Evolutionary conservation across 441 rosid species (phyloP), one percentile per base, ranked within the genome.

Genomic region (Gossypium trilobum): DNA sequence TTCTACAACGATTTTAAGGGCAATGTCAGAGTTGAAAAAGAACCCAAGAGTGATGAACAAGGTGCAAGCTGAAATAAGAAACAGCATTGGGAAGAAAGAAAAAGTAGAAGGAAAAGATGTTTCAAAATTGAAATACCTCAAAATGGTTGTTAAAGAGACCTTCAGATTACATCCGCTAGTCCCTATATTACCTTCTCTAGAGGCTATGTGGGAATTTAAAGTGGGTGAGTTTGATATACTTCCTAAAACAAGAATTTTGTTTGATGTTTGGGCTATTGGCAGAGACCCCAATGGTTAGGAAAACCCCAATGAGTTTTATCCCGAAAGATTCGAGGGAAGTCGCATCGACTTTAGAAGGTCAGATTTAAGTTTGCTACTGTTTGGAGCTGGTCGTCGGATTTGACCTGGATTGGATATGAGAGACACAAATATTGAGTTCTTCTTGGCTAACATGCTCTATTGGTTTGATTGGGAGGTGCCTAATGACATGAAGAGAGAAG

Each of bases 331-430:
- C 57, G 42, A 55, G 1, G 52, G 23, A 1, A 55, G 23, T 2
- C 51, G 58, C 0, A n/a, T 65, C 20, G 66, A 76, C 57, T 71
- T 54, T 6, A 27, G 8, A 54, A 71, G 74, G 0, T 14, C 42
- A 0, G 10, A 75, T 10, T 70, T 70, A 13, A 58, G 54, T 48
- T 19, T 75, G 10, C 0, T 75, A 0, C 74, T 71, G 1, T 62
- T 63, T 14, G 74, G 78, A 5, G 70, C 68, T 44, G 68, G 75
- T 1, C 44, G 54, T 16, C 65, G 42, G 5, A 71, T 56, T 36
- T 71, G 72, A 20, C 79, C 56, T 27, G 68, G 72, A 17, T 5
- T 75, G 27, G 50, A 70, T 2, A 54, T 75, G 78, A 70, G 27
- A 3, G n/a, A n/a, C 5, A 36, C 64, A 9, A 70, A 33, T 33